Conservation (phyloP, 2,329 filamentous ascomycete species). For the Verticillium nonalfalfae region DNA sequence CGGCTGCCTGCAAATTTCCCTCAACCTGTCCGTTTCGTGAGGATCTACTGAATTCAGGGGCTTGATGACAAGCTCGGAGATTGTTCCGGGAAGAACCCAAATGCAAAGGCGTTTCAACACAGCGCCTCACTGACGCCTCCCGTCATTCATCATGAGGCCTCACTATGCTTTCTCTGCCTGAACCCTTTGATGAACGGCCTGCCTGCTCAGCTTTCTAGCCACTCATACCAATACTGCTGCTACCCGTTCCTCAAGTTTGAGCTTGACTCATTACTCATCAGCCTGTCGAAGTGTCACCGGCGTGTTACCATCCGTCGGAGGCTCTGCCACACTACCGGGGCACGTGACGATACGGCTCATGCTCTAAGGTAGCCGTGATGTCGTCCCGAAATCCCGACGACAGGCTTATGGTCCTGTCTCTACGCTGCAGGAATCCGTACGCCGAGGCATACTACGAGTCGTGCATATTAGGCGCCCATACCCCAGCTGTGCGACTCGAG, state of each 20-base stretch:
- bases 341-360: neutral
- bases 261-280: neutral
- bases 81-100: too few relatives aligned
- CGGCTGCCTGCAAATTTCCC: too few relatives aligned
- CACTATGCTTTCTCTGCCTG: neutral
- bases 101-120: neutral
- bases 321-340: neutral
- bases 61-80: too few relatives aligned
- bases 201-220: too few relatives aligned
- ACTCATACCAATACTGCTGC: neutral
- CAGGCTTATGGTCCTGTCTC: neutral
- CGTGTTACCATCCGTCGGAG: neutral
- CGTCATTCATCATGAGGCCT: neutral
- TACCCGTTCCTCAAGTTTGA: neutral
- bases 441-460: neutral
- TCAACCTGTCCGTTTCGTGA: too few relatives aligned
- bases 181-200: neutral
- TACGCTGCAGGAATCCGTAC: neutral
- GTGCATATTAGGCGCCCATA: conserved; percentile 1
- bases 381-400: neutral
- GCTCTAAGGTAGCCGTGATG: neutral
- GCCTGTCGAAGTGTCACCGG: neutral
- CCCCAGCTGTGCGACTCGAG: neutral
- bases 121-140: neutral
- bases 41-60: too few relatives aligned